These are phyloP conservation scores for Fagus sylvatica DNA, from an alignment of 306 rosid genomes.

Conservation along the genomic window DNA sequence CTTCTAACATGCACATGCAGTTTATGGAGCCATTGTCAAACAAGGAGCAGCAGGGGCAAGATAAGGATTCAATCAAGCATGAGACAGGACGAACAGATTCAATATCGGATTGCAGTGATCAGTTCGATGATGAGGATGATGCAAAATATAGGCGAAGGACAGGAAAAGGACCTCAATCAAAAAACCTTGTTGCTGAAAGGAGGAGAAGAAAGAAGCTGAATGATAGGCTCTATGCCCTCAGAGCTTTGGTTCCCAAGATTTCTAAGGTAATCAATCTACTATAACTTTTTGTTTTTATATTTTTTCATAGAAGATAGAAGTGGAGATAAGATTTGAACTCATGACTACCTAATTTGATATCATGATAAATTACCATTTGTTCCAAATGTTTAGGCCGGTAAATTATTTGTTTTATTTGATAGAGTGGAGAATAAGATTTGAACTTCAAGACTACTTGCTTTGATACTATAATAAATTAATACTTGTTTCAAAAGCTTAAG, in stretches of 20 bases:
- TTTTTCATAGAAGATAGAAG: no score
- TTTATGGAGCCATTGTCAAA: conserved; percentile 38
- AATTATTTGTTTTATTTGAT: no score
- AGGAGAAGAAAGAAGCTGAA: conserved; percentile 94
- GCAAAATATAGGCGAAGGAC: conserved; percentile 63
- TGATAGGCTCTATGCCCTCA: conserved; percentile 74
- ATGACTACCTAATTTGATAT: no score
- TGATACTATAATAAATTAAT: no score
- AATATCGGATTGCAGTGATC: conserved; percentile 85
- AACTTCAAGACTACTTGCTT: no score
- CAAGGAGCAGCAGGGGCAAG: conserved; percentile 54
- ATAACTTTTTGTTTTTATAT: neutral
- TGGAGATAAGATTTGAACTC: no score
- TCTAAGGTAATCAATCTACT: conserved; percentile 52
- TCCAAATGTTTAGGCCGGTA: no score
- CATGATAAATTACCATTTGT: no score
- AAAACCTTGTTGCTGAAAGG: conserved; percentile 86
- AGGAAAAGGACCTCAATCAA: conserved; percentile 74
- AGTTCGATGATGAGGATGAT: conserved; percentile 74
- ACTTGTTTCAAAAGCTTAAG: no score
- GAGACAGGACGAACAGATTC: conserved; percentile 62
- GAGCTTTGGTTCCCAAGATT: conserved; percentile 87
- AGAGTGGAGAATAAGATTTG: no score
- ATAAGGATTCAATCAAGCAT: conserved; percentile 51
- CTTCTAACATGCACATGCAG: conserved; percentile 31